Base-by-base conservation (phyloP, 148 eudicot genomes). In the Oxyria digyna region DNA sequence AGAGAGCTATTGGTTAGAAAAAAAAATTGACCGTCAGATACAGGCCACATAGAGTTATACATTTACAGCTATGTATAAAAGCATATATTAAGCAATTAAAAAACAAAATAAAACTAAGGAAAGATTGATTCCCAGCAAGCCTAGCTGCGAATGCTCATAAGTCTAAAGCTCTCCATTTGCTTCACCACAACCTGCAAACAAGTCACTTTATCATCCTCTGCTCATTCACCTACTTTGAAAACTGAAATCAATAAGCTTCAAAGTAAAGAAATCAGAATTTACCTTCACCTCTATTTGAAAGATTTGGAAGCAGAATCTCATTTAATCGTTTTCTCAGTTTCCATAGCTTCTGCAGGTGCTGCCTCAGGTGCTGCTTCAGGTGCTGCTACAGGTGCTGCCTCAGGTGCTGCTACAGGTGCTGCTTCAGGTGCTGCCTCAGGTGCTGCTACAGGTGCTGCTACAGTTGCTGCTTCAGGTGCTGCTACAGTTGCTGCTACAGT, bases 141-240 rank as follows among this genome's bases (percentile, higher is more conserved):
- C 38, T 21, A 54, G 38, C 65, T 29, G 38, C 20, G 12, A n/a
- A 59, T 27, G 35, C 65, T 6, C 37, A 59, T 13, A 18, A 29
- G 7, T 31, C 62, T 23, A 59, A 18, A 59, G 10, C 65, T 59
- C 35, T 31, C 10, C 65, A 59, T 59, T 29, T 59, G 65, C 15
- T 29, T 31, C 65, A 59, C 37, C 65, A 59, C 20, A 29, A 27
- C 38, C 65, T 59, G 65, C 65, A 59, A 59, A 31, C 31, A 54
- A 23, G 31, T 23, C 62, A 54, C 14, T 54, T 54, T 46, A 54
- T 54, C 62, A 9, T 24, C 18, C 38, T 35, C 38, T 20, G 48
- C 6, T 17, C 20, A 6, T 43, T 43, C 49, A 15, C 49, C 49
- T 43, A 43, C 3, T 21, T 55, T 32, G 6, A 14, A 29, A 14